Percentiles rank a stretch among this genome's conserved stretches.
phyloP scores from a whole-genome alignment of 768 basidiomycete genomes.

The Gymnopilus dilepis region DNA sequence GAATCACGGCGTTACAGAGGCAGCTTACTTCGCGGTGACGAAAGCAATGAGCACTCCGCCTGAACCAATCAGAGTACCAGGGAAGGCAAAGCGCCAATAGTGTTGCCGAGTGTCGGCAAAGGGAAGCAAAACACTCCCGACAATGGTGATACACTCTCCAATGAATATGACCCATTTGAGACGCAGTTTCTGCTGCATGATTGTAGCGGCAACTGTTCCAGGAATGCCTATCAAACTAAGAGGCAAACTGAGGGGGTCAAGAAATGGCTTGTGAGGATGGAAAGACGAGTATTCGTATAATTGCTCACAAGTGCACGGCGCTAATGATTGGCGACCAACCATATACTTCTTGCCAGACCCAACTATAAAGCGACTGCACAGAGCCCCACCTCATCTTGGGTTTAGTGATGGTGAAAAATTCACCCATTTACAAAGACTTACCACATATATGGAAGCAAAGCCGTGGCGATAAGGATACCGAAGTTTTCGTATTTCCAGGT shows the following conservation, averaged over 20 bases:
- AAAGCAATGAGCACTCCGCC: constrained; percentile 50
- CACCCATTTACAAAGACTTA: not conserved
- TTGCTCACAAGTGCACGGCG: constrained; percentile 43
- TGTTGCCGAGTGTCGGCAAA: constrained; percentile 42
- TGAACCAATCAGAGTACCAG: constrained; percentile 54
- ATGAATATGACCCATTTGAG: constrained; percentile 52
- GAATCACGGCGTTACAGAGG: not conserved
- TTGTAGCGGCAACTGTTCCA: constrained; percentile 42
- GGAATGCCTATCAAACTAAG: constrained; percentile 43
- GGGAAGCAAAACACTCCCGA: constrained; percentile 46
- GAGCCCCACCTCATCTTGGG: constrained; percentile 33
- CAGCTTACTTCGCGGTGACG: constrained; percentile 53
- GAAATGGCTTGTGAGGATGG: too few relatives aligned
- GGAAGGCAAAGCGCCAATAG: constrained; percentile 55
- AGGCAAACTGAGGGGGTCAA: constrained; percentile 37
- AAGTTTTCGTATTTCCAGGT: constrained; percentile 50
- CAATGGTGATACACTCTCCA: constrained; percentile 42
- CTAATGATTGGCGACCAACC: constrained; percentile 45
- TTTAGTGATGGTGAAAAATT: not conserved
- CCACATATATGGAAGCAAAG: constrained; percentile 43
- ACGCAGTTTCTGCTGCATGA: constrained; percentile 38
- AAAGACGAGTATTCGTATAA: too few relatives aligned
- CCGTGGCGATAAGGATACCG: constrained; percentile 40
- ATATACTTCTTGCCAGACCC: constrained; percentile 45
- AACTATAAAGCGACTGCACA: constrained; percentile 38